phyloP scores from a whole-genome alignment of 345 rosid genomes.

The Pugionium dolabratum region DNA sequence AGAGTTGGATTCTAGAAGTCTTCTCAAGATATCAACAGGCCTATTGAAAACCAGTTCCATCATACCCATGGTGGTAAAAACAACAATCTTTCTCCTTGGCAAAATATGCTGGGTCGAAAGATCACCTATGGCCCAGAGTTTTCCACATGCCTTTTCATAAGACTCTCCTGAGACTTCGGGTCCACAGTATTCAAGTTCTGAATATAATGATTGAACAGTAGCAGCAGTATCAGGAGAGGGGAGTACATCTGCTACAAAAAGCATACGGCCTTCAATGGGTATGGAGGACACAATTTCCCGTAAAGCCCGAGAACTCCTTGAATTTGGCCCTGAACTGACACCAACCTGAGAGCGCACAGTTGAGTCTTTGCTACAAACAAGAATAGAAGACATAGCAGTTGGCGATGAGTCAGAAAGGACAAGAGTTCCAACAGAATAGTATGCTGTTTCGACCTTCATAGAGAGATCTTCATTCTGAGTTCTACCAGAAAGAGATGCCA shows the following conservation, averaged over 20 bases:
- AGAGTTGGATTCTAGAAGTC: constrained; percentile 77
- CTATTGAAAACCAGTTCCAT: constrained; percentile 95
- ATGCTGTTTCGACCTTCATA: constrained; percentile 83
- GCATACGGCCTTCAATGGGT: constrained; percentile 98
- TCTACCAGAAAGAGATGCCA: constrained; percentile 74
- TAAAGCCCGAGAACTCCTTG: constrained; percentile 78
- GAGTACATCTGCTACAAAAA: constrained; percentile 87
- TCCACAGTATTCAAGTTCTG: constrained; percentile 82
- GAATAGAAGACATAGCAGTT: constrained; percentile 85
- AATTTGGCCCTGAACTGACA: constrained; percentile 61
- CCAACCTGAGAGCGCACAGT: constrained; percentile 68
- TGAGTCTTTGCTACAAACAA: constrained; percentile 78
- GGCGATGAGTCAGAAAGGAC: constrained; percentile 95
- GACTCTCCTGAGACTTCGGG: constrained; percentile 66
- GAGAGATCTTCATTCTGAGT: constrained; percentile 78
- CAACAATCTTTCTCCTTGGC: constrained; percentile 80
- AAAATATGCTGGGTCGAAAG: constrained; percentile 86
- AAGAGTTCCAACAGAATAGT: constrained; percentile 82
- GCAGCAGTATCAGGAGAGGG: constrained; percentile 84
- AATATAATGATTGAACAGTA: constrained; percentile 72
- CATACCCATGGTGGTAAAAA: constrained; percentile 98
- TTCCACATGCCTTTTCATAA: constrained; percentile 76
- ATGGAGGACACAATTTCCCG: constrained; percentile 81
- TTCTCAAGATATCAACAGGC: constrained; percentile 90
- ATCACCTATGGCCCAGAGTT: constrained; percentile 97